Percentiles rank a stretch among this genome's conserved stretches.
These are phyloP conservation scores for Aspergillus coremiiformis DNA, from an alignment of 495 filamentous ascomycete species.

Conservation along the genomic window DNA sequence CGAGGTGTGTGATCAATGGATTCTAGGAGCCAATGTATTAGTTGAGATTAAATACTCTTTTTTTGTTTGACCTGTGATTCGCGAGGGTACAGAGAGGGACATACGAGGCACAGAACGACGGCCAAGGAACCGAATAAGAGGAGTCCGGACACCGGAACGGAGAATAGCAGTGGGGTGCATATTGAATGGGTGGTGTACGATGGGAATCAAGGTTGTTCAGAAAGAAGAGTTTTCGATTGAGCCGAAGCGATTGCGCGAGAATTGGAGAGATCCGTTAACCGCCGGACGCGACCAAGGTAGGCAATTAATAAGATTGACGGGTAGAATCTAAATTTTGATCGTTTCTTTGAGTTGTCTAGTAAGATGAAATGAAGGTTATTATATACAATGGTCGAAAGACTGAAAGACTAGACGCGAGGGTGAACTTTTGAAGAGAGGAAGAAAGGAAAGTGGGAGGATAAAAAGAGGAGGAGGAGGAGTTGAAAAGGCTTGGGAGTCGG, in stretches of 20 bases:
- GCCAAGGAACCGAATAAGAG: constrained; percentile 87
- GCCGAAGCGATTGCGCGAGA: constrained; percentile 10
- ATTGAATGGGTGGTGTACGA: constrained; percentile 19
- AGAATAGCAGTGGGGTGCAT: constrained; percentile 64
- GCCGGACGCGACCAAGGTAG: constrained; percentile 26
- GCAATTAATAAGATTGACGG: constrained; percentile 1
- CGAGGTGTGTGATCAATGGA: constrained; percentile 63
- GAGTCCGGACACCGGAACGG: constrained; percentile 63
- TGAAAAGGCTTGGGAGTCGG: constrained; percentile 10
- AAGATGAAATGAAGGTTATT: not conserved
- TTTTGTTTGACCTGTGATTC: not conserved
- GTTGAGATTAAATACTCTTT: constrained; percentile 1
- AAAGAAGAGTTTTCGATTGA: constrained; percentile 12
- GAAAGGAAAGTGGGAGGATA: constrained; percentile 16
- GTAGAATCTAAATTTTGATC: not conserved
- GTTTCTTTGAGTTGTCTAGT: not conserved
- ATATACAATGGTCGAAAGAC: constrained; percentile 10
- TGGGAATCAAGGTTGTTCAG: constrained; percentile 4
- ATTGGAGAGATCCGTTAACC: constrained; percentile 25
- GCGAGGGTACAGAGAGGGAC: constrained; percentile 20
- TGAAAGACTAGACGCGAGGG: constrained; percentile 9
- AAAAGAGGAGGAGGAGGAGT: constrained; percentile 6
- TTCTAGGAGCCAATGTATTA: constrained; percentile 35
- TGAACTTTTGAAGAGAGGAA: constrained; percentile 5
- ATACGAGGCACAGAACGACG: constrained; percentile 75